Percentiles rank a stretch among this genome's conserved stretches.
phyloP scores from a whole-genome alignment of 495 filamentous ascomycete genomes.

The Lasiosphaeria hispida region DNA sequence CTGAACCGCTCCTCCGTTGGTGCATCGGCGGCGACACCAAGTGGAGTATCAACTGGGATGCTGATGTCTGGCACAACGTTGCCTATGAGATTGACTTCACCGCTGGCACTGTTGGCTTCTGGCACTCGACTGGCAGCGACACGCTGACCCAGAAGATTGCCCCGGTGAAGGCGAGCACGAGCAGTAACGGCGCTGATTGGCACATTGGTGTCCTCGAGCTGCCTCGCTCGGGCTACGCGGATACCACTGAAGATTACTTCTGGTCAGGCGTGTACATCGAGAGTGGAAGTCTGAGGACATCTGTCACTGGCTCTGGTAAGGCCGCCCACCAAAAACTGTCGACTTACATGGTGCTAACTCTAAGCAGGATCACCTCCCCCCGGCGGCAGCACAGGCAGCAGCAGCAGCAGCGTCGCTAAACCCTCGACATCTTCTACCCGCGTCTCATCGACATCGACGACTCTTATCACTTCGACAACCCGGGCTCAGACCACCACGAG shows the following conservation, averaged over 20 bases:
- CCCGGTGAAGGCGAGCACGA: conserved; percentile 56
- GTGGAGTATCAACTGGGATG: conserved; percentile 47
- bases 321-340: not conserved
- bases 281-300: conserved; percentile 58
- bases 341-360: not conserved
- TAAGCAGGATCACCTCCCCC: conserved; percentile 11
- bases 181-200: conserved; percentile 72
- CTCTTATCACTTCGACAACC: conserved; percentile 14
- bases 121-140: conserved; percentile 62
- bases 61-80: conserved; percentile 74
- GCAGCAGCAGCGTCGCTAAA: conserved; percentile 11
- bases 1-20: conserved; percentile 47
- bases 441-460: conserved; percentile 15
- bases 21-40: conserved; percentile 40
- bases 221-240: conserved; percentile 54
- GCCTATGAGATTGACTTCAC: conserved; percentile 68
- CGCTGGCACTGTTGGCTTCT: conserved; percentile 60
- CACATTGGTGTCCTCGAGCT: conserved; percentile 71
- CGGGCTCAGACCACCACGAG: conserved; percentile 13
- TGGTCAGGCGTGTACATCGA: conserved; percentile 75
- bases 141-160: conserved; percentile 54
- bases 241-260: conserved; percentile 63
- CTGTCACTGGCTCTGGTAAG: conserved; percentile 33
- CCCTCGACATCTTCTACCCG: not conserved
- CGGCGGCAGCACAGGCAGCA: conserved; percentile 3